phyloP scores from a whole-genome alignment of 495 filamentous ascomycete genomes.

The Xylaria acuta region DNA sequence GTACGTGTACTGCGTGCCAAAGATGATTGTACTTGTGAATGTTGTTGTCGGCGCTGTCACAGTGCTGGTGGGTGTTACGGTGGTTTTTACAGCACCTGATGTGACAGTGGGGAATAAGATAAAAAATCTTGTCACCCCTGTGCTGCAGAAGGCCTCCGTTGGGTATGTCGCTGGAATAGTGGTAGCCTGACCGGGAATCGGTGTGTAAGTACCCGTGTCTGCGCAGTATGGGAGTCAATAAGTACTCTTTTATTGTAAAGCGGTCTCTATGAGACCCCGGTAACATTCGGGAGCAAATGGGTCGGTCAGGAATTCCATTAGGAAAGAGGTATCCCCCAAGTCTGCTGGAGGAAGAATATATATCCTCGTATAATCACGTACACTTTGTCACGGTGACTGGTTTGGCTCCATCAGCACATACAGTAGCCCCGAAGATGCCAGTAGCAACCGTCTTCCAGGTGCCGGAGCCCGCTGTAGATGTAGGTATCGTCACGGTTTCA shows the following conservation, averaged over 20 bases:
- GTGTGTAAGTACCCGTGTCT: constrained; percentile 34
- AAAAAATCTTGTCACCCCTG: constrained; percentile 24
- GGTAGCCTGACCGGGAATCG: constrained; percentile 32
- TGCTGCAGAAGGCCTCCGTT: constrained; percentile 29
- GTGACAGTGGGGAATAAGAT: constrained; percentile 29
- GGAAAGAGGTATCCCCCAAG: too few relatives aligned
- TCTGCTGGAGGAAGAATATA: too few relatives aligned
- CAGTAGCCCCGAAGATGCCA: constrained; percentile 27
- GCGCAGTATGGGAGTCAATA: neutral
- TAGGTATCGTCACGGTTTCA: constrained; percentile 3
- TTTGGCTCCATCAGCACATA: constrained; percentile 30
- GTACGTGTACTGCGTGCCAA: constrained; percentile 27
- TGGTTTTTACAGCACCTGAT: constrained; percentile 31
- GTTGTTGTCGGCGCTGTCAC: constrained; percentile 29
- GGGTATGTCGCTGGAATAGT: constrained; percentile 31
- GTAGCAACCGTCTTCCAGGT: constrained; percentile 30
- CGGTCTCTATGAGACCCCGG: too few relatives aligned
- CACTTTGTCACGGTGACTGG: constrained; percentile 36
- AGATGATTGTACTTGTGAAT: constrained; percentile 23
- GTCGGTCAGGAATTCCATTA: too few relatives aligned
- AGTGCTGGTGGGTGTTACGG: constrained; percentile 26
- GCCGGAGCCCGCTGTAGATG: neutral
- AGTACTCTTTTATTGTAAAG: neutral
- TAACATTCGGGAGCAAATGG: neutral
- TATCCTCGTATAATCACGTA: too few relatives aligned